Base-by-base conservation (phyloP, 2,329 filamentous ascomycete species). In the Exophiala aquamarina region DNA sequence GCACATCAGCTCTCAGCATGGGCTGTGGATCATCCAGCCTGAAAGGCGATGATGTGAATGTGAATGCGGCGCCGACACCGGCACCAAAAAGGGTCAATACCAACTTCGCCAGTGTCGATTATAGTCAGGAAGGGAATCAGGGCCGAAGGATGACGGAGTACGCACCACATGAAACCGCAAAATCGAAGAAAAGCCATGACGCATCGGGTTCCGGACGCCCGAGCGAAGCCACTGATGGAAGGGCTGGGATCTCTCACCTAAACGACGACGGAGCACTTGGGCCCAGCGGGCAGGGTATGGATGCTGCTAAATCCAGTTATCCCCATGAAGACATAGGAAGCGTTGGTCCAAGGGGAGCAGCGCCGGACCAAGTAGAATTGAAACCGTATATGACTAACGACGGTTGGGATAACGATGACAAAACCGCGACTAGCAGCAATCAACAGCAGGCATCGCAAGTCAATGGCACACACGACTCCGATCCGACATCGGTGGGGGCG, bases 101-200 rank as follows among this genome's bases (percentile, higher is more conserved):
- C 29, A 56, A 58, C 28, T 59, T 59, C 41, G 54, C 50, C 23
- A 45, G 44, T 19, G 26, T 58, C 44, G 47, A 59, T 32, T 59
- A 58, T 29, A 44, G 47, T n/a, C 52, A 50, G 21, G 40, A 48
- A 31, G n/a, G 15, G 9, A 14, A 31, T 28, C 43, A 37, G 13
- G 29, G 42, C 15, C 47, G 57, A 29, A 49, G 57, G 15, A 41
- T 56, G 40, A 59, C 57, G n/a, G 55, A 54, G 38, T 58, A 58
- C 31, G 55, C 52, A 32, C 55, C 55, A 3, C 35, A 58, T 19
- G 55, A 58, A 40, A 51, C 34, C 11, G 26, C 36, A 13, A 34
- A 43, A 15, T 26, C 32, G 14, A 47, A 48, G 29, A 26, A 38
- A 32, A 33, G 20, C 26, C 47, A 29, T 13, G 36, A 45, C 18